Evolutionary conservation across 139 green algal genomes (phyloP).

Genomic region (Spirogloea muscicola): DNA sequence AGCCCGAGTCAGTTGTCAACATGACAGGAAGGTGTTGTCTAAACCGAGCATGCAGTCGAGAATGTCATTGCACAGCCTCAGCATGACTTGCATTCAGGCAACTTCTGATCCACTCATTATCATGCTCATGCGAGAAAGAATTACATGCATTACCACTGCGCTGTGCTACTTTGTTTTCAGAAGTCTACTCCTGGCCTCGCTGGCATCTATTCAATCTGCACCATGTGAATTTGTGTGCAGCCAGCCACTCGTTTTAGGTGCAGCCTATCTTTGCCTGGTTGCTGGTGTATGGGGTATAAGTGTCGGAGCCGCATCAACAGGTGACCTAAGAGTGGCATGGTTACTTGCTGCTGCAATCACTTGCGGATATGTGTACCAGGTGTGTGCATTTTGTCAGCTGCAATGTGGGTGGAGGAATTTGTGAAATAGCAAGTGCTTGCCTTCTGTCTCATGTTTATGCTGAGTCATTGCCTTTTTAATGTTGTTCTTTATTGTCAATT

Average conservation of each 20-base stretch:
- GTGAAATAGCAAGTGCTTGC: neutral
- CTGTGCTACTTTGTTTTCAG: no score
- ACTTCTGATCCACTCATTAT: no score
- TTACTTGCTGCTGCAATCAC: slow-evolving; percentile 74
- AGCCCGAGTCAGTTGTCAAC: slow-evolving; percentile 93
- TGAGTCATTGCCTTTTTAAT: neutral
- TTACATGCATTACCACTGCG: no score
- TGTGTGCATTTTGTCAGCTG: neutral
- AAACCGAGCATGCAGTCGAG: no score
- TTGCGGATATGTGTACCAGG: slow-evolving; percentile 95
- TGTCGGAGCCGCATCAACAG: neutral
- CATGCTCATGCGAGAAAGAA: no score
- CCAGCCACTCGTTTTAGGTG: slow-evolving; percentile 1
- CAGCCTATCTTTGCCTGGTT: slow-evolving; percentile 1
- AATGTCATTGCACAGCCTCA: no score
- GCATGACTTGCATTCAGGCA: no score
- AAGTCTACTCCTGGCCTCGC: no score
- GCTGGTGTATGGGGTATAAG: neutral
- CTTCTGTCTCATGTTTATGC: slow-evolving; percentile 1
- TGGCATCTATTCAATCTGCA: no score
- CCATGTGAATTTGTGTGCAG: no score
- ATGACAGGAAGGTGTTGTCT: slow-evolving; percentile 59
- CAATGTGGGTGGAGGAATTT: neutral
- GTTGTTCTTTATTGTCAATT: neutral
- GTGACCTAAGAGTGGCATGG: slow-evolving; percentile 28